Evolutionary conservation across 2,329 filamentous ascomycete genomes (phyloP).

Genomic region (Clarireedia hainanense): DNA sequence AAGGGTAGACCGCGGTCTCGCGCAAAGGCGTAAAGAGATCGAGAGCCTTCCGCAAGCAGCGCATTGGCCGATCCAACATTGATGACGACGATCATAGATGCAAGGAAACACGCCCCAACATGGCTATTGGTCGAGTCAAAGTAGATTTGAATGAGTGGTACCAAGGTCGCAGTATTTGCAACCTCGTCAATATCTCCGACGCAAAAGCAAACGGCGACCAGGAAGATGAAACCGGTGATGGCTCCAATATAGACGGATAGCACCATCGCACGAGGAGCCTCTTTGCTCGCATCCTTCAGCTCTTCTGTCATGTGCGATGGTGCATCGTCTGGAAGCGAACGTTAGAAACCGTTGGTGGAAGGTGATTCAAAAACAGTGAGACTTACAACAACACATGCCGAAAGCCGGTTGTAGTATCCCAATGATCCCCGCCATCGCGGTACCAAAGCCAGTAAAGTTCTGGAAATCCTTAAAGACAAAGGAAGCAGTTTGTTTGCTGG

Average conservation of each 20-base stretch:
- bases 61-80: slow-evolving; percentile 34
- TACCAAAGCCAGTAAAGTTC: slow-evolving; percentile 44
- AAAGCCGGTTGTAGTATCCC: slow-evolving; percentile 47
- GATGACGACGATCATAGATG: slow-evolving; percentile 36
- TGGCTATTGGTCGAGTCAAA: slow-evolving; percentile 36
- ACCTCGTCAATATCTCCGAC: slow-evolving; percentile 40
- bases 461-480: slow-evolving; percentile 50
- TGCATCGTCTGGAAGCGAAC: slow-evolving; percentile 22
- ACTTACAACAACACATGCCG: slow-evolving; percentile 42
- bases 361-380: background rate
- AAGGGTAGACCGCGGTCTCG: slow-evolving; percentile 47
- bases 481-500: slow-evolving; percentile 43
- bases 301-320: slow-evolving; percentile 49
- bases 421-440: slow-evolving; percentile 42
- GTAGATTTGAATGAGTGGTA: slow-evolving; percentile 45
- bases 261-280: slow-evolving; percentile 43
- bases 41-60: slow-evolving; percentile 30
- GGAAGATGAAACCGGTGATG: slow-evolving; percentile 39
- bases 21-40: slow-evolving; percentile 38
- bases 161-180: slow-evolving; percentile 36
- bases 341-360: background rate
- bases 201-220: slow-evolving; percentile 43
- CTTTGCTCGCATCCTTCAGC: slow-evolving; percentile 41
- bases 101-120: slow-evolving; percentile 40
- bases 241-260: slow-evolving; percentile 41